phyloP scores from a whole-genome alignment of 2,329 filamentous ascomycete genomes.

The Fusarium pseudograminearum region DNA sequence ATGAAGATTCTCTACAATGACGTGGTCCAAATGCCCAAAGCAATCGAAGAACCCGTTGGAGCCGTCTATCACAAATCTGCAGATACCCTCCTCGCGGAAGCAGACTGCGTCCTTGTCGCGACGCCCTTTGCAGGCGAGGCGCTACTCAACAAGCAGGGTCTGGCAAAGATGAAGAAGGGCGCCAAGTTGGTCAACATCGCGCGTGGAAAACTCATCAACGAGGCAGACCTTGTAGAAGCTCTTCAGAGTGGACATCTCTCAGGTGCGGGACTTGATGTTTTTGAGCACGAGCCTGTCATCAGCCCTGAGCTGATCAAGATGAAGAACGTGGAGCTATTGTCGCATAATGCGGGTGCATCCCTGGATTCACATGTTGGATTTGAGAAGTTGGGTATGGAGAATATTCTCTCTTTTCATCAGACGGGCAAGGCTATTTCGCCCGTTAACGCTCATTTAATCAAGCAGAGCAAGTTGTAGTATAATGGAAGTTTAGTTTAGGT shows the following conservation, averaged over 20 bases:
- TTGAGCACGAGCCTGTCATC: constrained; percentile 73
- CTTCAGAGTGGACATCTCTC: constrained; percentile 71
- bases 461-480: constrained; percentile 41
- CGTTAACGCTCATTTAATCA: constrained; percentile 46
- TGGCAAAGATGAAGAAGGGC: constrained; percentile 77
- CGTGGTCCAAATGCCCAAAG: constrained; percentile 38
- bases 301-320: constrained; percentile 45
- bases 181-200: constrained; percentile 79
- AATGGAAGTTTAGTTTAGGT: background rate
- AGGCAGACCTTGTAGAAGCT: constrained; percentile 75
- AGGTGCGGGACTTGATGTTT: constrained; percentile 76
- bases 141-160: constrained; percentile 62
- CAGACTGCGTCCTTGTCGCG: constrained; percentile 45
- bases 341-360: constrained; percentile 45
- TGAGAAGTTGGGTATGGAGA: constrained; percentile 45
- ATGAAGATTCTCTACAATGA: constrained; percentile 50
- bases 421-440: constrained; percentile 44
- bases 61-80: constrained; percentile 41
- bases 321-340: constrained; percentile 46
- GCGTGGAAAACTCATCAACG: constrained; percentile 78
- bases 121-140: constrained; percentile 44
- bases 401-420: constrained; percentile 41
- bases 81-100: constrained; percentile 42
- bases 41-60: constrained; percentile 26
- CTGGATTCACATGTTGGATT: constrained; percentile 46